Evolutionary conservation across 345 rosid genomes (phyloP).

Genomic region (Cardamine resedifolia): DNA sequence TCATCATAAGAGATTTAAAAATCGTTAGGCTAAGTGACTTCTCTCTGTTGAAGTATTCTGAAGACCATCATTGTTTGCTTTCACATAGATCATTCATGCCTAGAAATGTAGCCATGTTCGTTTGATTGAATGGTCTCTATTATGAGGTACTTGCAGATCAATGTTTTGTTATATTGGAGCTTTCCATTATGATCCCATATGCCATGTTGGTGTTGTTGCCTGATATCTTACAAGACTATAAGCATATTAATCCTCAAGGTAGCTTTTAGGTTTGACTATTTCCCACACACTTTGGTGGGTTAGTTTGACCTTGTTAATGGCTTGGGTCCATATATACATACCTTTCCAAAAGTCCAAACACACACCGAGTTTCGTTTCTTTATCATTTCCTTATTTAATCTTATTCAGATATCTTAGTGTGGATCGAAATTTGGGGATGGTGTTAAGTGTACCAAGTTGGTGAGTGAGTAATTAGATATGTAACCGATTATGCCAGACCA

Average conservation of each 20-base stretch:
- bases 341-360: conserved; percentile 6
- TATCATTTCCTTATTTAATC: conserved; percentile 10
- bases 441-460: conserved; percentile 18
- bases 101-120: neutral
- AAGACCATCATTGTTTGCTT: neutral
- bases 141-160: neutral
- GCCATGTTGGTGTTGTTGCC: conserved; percentile 31
- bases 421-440: neutral
- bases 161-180: neutral
- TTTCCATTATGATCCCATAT: conserved; percentile 14
- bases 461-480: neutral
- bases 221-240: conserved; percentile 23
- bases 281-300: conserved; percentile 23
- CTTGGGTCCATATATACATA: conserved; percentile 26
- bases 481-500: neutral
- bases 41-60: neutral
- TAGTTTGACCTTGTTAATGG: conserved; percentile 19
- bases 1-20: neutral
- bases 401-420: neutral
- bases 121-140: neutral
- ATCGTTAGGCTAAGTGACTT: neutral
- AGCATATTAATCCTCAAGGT: conserved; percentile 22
- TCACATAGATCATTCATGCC: neutral
- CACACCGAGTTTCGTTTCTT: conserved; percentile 13
- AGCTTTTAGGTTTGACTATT: conserved; percentile 35